phyloP scores from a whole-genome alignment of 169 alveolate genomes.

The Theileria sp. region DNA sequence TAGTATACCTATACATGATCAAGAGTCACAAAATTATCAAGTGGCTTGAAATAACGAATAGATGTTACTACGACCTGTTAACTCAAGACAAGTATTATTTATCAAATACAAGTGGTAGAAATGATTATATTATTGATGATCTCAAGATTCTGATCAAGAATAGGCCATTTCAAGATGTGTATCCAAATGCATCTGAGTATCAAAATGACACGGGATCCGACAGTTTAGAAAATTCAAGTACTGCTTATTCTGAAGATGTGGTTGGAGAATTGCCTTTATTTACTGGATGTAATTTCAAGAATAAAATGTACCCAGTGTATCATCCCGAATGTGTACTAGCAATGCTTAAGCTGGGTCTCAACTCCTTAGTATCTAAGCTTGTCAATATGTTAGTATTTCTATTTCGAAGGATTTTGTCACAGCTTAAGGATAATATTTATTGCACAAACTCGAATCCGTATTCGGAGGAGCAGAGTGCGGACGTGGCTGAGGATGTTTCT shows the following conservation, averaged over 20 bases:
- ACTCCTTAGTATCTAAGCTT: slow-evolving; percentile 35
- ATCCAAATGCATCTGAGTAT: neutral
- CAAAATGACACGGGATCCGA: neutral
- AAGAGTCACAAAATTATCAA: neutral
- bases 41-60: slow-evolving; percentile 6
- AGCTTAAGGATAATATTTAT: slow-evolving; percentile 7
- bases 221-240: neutral
- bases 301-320: slow-evolving; percentile 23
- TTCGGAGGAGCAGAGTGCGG: neutral
- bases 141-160: neutral
- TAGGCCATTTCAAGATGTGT: neutral
- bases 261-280: slow-evolving; percentile 6
- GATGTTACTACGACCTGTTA: neutral
- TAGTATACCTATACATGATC: slow-evolving; percentile 15
- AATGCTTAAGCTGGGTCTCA: slow-evolving; percentile 45
- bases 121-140: neutral
- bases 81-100: neutral
- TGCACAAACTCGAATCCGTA: neutral
- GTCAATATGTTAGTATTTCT: slow-evolving; percentile 26
- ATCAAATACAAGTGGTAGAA: neutral
- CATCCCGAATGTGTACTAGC: slow-evolving; percentile 44
- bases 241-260: neutral
- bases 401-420: slow-evolving; percentile 25
- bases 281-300: slow-evolving; percentile 10
- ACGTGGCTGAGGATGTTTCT: neutral